Conservation (phyloP, 805 yeast species). For the Yamadazyma laniorum region DNA sequence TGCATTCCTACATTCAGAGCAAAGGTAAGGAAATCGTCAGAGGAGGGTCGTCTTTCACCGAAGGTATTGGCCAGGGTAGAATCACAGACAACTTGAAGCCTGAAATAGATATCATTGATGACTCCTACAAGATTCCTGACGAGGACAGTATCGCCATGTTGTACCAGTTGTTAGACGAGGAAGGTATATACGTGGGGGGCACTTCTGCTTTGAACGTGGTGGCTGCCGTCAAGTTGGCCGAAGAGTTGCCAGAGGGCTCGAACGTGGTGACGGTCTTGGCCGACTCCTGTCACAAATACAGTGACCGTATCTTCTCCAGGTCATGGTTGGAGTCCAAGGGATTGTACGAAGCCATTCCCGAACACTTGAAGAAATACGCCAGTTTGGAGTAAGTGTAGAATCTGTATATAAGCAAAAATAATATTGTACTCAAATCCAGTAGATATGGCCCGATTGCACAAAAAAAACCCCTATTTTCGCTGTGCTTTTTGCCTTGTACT, state of each 20-base stretch:
- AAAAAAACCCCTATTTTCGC: no score
- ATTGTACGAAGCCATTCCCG: constrained; percentile 65
- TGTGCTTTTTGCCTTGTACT: neutral
- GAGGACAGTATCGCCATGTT: constrained; percentile 80
- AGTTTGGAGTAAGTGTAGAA: constrained; percentile 9
- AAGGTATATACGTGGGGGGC: constrained; percentile 88
- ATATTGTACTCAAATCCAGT: no score
- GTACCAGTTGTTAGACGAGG: constrained; percentile 79
- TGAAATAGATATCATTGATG: constrained; percentile 74
- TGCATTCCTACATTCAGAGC: constrained; percentile 73
- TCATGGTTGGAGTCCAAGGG: constrained; percentile 73
- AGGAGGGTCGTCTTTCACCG: constrained; percentile 85
- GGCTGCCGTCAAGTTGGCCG: constrained; percentile 80
- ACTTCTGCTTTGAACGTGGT: constrained; percentile 88
- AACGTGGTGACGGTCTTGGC: constrained; percentile 88
- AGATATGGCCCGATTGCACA: no score
- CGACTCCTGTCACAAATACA: constrained; percentile 88
- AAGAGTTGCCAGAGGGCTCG: constrained; percentile 68
- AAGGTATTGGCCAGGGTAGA: constrained; percentile 95
- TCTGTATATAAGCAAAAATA: no score
- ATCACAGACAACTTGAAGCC: constrained; percentile 78
- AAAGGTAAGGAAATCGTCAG: constrained; percentile 68
- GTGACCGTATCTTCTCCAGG: constrained; percentile 74
- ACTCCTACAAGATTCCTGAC: constrained; percentile 77
- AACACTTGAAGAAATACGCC: constrained; percentile 66